Evolutionary conservation across 176 grass and related monocot species (phyloP), one percentile per base, ranked within the genome.

Genomic region (Puya raimondii): DNA sequence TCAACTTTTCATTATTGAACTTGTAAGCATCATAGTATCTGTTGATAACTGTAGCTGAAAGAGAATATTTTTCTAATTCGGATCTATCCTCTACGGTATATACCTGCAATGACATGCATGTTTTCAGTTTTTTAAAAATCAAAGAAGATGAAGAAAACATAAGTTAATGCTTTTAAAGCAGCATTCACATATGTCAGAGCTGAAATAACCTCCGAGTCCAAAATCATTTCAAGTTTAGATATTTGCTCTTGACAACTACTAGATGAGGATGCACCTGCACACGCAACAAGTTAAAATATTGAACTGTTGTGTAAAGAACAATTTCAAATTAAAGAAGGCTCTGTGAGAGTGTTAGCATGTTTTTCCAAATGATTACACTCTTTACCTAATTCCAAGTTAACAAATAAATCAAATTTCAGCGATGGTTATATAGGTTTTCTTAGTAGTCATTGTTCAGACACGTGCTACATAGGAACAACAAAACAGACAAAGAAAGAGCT

Each of bases 11-110:
- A 65, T 76, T 80, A 76, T 80, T 70, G 74, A 77, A 49, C 64
- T 80, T 77, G 57, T 83, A 83, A 66, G 85, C 54, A 63, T 83
- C 77, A 87, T 87, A 83, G 50, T 83, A 87, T 87, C 75, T 77
- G 27, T 70, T 80, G 23, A 87, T 73, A 80, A 73, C 56, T 65
- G 56, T 73, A 73, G 80, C 65, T 66, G 65, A 53, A 77, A 77
- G 74, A 67, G 73, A 76, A 48, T 79, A 80, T 64, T 42, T 76
- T 65, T 83, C 85, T 73, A 87, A 67, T 66, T 80, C 85, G 76
- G 67, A 51, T 54, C 69, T 75, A 73, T 83, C 85, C 69, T 88
- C 59, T 67, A 88, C 33, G 8, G 54, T 77, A 72, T 83, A 80
- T 53, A 80, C 81, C 85, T 87, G 69, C 42, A 79, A 80, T 50